These are phyloP conservation scores for Nicotiana knightiana DNA, from an alignment of 257 asterid species.

Conservation along the genomic window DNA sequence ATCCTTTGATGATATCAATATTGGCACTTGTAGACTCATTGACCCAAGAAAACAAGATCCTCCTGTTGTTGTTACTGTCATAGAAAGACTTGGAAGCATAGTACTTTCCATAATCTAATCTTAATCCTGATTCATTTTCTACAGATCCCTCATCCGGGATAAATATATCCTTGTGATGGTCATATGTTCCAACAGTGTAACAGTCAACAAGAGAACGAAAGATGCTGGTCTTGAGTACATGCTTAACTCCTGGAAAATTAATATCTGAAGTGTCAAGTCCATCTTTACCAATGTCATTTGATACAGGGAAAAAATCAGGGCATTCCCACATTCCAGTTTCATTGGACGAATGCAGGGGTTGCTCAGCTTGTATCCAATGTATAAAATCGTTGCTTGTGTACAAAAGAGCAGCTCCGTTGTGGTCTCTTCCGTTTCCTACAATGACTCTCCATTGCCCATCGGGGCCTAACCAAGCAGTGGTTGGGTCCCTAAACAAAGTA, in stretches of 20 bases:
- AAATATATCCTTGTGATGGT: constrained; percentile 11
- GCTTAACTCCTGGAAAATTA: constrained; percentile 17
- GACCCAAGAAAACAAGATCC: constrained; percentile 39
- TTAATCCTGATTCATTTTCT: not conserved
- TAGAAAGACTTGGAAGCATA: constrained; percentile 5
- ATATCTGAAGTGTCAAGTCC: not conserved
- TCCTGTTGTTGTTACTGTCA: constrained; percentile 26
- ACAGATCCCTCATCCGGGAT: constrained; percentile 19
- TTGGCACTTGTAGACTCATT: constrained; percentile 26
- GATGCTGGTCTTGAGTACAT: constrained; percentile 35
- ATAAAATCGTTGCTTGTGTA: constrained; percentile 34
- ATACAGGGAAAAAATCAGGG: constrained; percentile 10
- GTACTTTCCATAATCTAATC: not conserved
- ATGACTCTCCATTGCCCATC: constrained; percentile 34
- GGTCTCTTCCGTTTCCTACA: constrained; percentile 22
- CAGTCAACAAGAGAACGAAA: constrained; percentile 24
- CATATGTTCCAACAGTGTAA: constrained; percentile 29
- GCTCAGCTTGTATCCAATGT: constrained; percentile 9
- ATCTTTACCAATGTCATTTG: not conserved
- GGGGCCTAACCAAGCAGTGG: constrained; percentile 40
- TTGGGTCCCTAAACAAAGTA: constrained; percentile 33
- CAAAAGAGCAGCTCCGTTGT: constrained; percentile 20
- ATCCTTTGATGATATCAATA: constrained; percentile 30
- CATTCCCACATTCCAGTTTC: constrained; percentile 46
- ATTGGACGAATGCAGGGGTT: constrained; percentile 15